Base-by-base conservation (phyloP, 1,284 basidiomycete species). In the Ustilago crameri region DNA sequence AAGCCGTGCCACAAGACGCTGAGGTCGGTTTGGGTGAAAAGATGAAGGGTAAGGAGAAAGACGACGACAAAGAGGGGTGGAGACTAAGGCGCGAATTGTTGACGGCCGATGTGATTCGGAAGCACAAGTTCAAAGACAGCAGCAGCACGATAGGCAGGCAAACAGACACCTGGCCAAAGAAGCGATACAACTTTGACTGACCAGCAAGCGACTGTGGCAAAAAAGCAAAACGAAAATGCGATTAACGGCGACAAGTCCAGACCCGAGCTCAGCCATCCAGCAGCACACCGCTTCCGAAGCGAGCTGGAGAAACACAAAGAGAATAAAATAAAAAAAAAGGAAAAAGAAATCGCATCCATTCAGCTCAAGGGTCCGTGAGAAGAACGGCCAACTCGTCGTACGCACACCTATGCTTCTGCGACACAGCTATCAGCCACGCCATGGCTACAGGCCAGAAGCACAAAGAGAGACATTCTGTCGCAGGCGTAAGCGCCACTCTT, bases 251-350 rank as follows among this genome's bases (percentile, higher is more conserved):
- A n/a, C n/a, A n/a, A n/a, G n/a, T n/a, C n/a, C n/a, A n/a, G n/a
- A n/a, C n/a, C n/a, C n/a, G n/a, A n/a, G n/a, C n/a, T n/a, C n/a
- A n/a, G n/a, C n/a, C n/a, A n/a, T n/a, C n/a, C n/a, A n/a, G n/a
- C n/a, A n/a, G n/a, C n/a, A n/a, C n/a, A n/a, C n/a, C n/a, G n/a
- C n/a, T n/a, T n/a, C n/a, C n/a, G n/a, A n/a, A n/a, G n/a, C n/a
- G n/a, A n/a, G n/a, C n/a, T n/a, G n/a, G n/a, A n/a, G n/a, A 40
- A 40, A 8, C 18, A 47, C 20, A 8, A 35, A 47, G 14, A 22
- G 35, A 47, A 35, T 5, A 35, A 47, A 47, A 37, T 5, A 37
- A 37, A 37, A 37, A 37, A n/a, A 37, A 37, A 37, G 15, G n/a
- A 47, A 47, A 47, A 32, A n/a, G 9, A 46, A 32, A 17, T n/a